Conservation (phyloP, 208 protist genomes). For the Willaertia magna region DNA sequence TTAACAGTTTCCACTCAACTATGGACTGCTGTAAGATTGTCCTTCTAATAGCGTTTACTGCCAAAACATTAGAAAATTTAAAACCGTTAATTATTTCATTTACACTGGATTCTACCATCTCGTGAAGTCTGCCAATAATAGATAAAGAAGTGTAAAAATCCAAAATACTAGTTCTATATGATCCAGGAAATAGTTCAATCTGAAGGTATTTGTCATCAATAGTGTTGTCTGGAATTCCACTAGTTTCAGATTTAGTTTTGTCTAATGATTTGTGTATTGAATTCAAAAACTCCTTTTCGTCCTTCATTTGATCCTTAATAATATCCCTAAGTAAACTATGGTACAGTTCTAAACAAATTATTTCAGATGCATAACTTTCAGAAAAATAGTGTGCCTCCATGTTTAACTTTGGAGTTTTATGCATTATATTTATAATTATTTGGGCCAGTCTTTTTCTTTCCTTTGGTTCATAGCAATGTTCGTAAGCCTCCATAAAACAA, state of each 20-base stretch:
- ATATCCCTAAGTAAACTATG: conserved; percentile 28
- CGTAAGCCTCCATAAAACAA: conserved; percentile 34
- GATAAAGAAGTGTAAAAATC: conserved; percentile 4
- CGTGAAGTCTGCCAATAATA: neutral
- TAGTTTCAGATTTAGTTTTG: neutral
- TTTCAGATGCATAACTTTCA: conserved; percentile 26
- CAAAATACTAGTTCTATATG: neutral
- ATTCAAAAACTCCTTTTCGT: conserved; percentile 9
- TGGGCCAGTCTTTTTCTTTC: conserved; percentile 8
- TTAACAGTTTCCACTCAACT: conserved; percentile 27
- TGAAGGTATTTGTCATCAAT: neutral
- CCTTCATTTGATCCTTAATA: conserved; percentile 25
- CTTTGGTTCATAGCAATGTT: conserved; percentile 18
- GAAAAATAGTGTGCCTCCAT: conserved; percentile 25
- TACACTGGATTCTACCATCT: conserved; percentile 3
- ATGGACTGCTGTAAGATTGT: conserved; percentile 17
- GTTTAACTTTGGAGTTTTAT: conserved; percentile 24
- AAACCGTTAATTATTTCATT: neutral
- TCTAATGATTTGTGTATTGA: neutral
- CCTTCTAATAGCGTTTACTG: neutral
- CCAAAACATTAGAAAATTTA: neutral
- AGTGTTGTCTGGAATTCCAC: neutral
- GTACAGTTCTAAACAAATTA: conserved; percentile 27
- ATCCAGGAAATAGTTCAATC: neutral
- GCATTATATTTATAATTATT: conserved; percentile 24